Percentiles rank a stretch among this genome's conserved stretches.
phyloP scores from a whole-genome alignment of 306 rosid species.

The Cyamopsis tetragonoloba region DNA sequence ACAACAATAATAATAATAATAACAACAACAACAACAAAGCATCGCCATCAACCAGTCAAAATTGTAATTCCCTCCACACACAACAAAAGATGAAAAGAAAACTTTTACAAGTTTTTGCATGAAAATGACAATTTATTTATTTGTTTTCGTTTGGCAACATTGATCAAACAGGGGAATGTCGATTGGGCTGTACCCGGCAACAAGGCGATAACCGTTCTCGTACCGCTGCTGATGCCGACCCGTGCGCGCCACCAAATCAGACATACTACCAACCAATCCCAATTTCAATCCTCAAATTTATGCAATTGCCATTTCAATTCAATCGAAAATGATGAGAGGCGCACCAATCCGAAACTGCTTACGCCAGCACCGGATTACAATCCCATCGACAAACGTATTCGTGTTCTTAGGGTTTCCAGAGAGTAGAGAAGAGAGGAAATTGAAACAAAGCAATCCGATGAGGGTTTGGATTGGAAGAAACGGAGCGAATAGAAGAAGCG shows the following conservation, averaged over 20 bases:
- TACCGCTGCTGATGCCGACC: slow-evolving; percentile 85
- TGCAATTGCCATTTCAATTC: slow-evolving; percentile 5
- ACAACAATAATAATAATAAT: not conserved
- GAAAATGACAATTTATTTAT: slow-evolving; percentile 23
- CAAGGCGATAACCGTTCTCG: slow-evolving; percentile 77
- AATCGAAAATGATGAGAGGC: not conserved
- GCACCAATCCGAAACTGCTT: slow-evolving; percentile 17
- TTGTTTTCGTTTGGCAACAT: not conserved
- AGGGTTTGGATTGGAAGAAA: not conserved
- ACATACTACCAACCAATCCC: slow-evolving; percentile 39
- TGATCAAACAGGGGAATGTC: not conserved
- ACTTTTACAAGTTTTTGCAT: not conserved
- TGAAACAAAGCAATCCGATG: slow-evolving; percentile 14
- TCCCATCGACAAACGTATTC: slow-evolving; percentile 9
- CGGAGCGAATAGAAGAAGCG: slow-evolving; percentile 32
- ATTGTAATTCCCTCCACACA: not conserved
- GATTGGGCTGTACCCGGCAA: slow-evolving; percentile 55
- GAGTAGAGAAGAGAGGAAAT: not conserved
- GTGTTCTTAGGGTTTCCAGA: slow-evolving; percentile 29
- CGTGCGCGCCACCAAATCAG: slow-evolving; percentile 85
- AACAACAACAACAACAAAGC: not conserved
- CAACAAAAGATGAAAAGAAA: not conserved
- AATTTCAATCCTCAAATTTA: not conserved
- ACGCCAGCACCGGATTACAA: slow-evolving; percentile 28
- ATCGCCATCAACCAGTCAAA: slow-evolving; percentile 9